phyloP scores from a whole-genome alignment of 345 rosid species.

The Populus deltoides region DNA sequence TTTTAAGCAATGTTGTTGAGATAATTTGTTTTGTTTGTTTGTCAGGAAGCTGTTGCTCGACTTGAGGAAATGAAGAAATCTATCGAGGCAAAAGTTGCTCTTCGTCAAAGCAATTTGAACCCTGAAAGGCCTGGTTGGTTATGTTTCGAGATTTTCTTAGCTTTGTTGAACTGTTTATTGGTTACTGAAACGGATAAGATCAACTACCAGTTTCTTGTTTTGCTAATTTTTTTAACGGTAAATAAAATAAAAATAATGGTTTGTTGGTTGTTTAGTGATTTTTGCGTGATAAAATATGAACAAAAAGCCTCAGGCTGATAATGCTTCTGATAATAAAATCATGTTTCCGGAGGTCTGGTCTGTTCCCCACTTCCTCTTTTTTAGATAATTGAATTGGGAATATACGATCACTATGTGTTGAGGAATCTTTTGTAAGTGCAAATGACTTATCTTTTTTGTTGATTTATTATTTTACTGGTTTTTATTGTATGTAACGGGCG shows the following conservation, averaged over 20 bases:
- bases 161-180: neutral
- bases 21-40: too few relatives aligned
- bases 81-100: constrained; percentile 71
- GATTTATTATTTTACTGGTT: neutral
- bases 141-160: neutral
- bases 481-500: neutral
- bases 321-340: neutral
- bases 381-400: neutral
- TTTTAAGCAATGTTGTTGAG: neutral
- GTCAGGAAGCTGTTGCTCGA: constrained; percentile 84
- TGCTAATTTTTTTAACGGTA: neutral
- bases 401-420: neutral
- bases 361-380: neutral
- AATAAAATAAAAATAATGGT: too few relatives aligned
- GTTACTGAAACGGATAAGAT: neutral
- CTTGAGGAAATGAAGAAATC: constrained; percentile 85
- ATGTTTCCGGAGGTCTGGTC: neutral
- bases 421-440: neutral
- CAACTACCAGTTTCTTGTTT: neutral
- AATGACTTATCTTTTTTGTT: neutral
- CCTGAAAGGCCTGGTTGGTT: constrained; percentile 92
- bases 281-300: neutral
- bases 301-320: neutral
- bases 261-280: neutral
- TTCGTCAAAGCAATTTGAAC: constrained; percentile 88